phyloP scores from a whole-genome alignment of 441 rosid genomes.

The Raphanus hybrid region DNA sequence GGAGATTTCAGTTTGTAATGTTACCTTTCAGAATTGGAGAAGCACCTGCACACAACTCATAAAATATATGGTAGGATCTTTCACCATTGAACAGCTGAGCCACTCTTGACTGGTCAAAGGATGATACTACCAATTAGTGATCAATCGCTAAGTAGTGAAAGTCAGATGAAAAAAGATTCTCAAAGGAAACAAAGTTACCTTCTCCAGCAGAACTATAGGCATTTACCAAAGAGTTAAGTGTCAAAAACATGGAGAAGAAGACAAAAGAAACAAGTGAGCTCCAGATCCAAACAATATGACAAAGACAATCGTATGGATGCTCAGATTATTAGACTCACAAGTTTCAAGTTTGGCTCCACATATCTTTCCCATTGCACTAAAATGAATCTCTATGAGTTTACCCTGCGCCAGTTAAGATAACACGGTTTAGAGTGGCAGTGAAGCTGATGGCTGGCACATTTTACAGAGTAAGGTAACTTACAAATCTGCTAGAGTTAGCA shows the following conservation, averaged over 20 bases:
- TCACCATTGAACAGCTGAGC: slow-evolving; percentile 87
- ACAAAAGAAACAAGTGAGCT: slow-evolving; percentile 49
- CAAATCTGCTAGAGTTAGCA: slow-evolving; percentile 96
- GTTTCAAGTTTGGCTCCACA: slow-evolving; percentile 89
- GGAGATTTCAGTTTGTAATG: slow-evolving; percentile 19
- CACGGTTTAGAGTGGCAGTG: slow-evolving; percentile 18
- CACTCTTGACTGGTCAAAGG: slow-evolving; percentile 86
- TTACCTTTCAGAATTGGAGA: slow-evolving; percentile 84
- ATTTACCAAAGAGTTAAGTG: slow-evolving; percentile 28
- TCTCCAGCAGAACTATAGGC: slow-evolving; percentile 79
- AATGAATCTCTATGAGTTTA: slow-evolving; percentile 87
- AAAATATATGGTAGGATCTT: slow-evolving; percentile 93
- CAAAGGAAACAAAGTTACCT: slow-evolving; percentile 62
- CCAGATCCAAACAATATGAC: slow-evolving; percentile 9
- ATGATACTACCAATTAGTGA: slow-evolving; percentile 46
- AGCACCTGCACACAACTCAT: slow-evolving; percentile 98
- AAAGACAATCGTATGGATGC: slow-evolving; percentile 26
- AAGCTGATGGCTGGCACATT: slow-evolving; percentile 2
- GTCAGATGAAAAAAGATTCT: too few species aligned
- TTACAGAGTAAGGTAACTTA: slow-evolving; percentile 48
- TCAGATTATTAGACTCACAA: slow-evolving; percentile 57
- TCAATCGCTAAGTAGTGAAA: slow-evolving; percentile 24
- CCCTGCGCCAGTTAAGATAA: slow-evolving; percentile 48
- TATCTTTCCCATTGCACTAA: slow-evolving; percentile 81
- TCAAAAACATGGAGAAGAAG: slow-evolving; percentile 39